Evolutionary conservation across 2,329 filamentous ascomycete species (phyloP).

Genomic region (Atkinsonella hypoxylon): DNA sequence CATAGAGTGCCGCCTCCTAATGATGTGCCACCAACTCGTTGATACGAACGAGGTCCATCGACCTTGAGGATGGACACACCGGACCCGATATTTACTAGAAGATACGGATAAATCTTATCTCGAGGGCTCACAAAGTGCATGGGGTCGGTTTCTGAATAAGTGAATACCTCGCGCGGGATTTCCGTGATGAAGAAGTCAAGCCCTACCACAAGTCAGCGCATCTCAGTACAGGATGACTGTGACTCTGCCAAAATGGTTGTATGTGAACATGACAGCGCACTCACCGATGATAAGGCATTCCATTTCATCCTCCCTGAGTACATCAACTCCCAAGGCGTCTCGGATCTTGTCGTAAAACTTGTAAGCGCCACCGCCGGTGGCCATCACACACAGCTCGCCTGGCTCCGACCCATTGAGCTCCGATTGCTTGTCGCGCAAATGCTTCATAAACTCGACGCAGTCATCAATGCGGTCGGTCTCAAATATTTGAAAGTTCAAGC

Average conservation of each 20-base stretch:
- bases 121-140: constrained; percentile 77
- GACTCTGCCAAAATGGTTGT: too few relatives aligned
- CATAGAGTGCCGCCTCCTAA: constrained; percentile 95
- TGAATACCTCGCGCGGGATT: constrained; percentile 94
- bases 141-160: constrained; percentile 80
- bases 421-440: constrained; percentile 72
- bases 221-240: not conserved
- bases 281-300: constrained; percentile 89
- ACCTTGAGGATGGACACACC: constrained; percentile 97
- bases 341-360: constrained; percentile 92
- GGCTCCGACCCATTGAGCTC: constrained; percentile 59
- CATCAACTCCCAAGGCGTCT: constrained; percentile 72
- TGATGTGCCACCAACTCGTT: constrained; percentile 89
- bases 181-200: constrained; percentile 98
- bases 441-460: constrained; percentile 82
- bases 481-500: constrained; percentile 90
- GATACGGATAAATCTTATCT: constrained; percentile 84
- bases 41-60: constrained; percentile 71
- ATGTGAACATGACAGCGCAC: constrained; percentile 8
- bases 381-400: constrained; percentile 78
- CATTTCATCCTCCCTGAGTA: constrained; percentile 94
- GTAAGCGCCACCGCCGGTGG: constrained; percentile 89
- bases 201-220: constrained; percentile 34
- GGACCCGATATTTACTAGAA: constrained; percentile 95
- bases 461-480: constrained; percentile 91